phyloP scores from a whole-genome alignment of 352 stramenopile genomes.

The Pythium dissimile region DNA sequence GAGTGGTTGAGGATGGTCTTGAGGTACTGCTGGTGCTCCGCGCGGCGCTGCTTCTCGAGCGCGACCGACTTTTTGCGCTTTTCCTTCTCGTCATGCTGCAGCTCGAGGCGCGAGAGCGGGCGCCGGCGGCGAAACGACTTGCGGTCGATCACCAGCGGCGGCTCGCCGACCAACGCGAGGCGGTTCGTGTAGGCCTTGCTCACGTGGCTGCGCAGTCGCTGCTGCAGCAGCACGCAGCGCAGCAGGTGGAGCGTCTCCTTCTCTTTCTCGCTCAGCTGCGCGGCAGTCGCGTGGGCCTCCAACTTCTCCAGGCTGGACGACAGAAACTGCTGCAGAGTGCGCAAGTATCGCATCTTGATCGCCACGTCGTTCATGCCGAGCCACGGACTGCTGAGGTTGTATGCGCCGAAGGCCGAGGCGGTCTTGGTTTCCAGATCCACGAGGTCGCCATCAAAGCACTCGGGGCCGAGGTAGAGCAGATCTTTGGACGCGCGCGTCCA shows the following conservation, averaged over 20 bases:
- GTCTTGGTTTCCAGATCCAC: conserved; percentile 55
- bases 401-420: conserved; percentile 50
- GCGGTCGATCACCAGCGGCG: conserved; percentile 56
- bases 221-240: conserved; percentile 69
- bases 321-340: conserved; percentile 69
- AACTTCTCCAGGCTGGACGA: conserved; percentile 58
- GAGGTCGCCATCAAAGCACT: conserved; percentile 66
- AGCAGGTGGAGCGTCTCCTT: conserved; percentile 52
- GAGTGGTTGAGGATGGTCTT: conserved; percentile 82
- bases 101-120: conserved; percentile 51
- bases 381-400: conserved; percentile 53
- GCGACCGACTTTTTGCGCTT: conserved; percentile 81
- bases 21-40: conserved; percentile 75
- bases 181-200: conserved; percentile 57
- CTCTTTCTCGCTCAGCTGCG: conserved; percentile 36
- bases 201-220: conserved; percentile 63
- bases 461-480: conserved; percentile 55
- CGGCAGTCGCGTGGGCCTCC: conserved; percentile 33
- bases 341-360: conserved; percentile 70
- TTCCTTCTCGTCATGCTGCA: conserved; percentile 70
- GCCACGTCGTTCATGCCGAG: conserved; percentile 69
- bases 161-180: conserved; percentile 63
- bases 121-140: conserved; percentile 73
- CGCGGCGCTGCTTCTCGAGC: conserved; percentile 78
- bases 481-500: conserved; percentile 56